phyloP scores from a whole-genome alignment of 116 monocot genomes.

The Phalaenopsis hybrid region DNA sequence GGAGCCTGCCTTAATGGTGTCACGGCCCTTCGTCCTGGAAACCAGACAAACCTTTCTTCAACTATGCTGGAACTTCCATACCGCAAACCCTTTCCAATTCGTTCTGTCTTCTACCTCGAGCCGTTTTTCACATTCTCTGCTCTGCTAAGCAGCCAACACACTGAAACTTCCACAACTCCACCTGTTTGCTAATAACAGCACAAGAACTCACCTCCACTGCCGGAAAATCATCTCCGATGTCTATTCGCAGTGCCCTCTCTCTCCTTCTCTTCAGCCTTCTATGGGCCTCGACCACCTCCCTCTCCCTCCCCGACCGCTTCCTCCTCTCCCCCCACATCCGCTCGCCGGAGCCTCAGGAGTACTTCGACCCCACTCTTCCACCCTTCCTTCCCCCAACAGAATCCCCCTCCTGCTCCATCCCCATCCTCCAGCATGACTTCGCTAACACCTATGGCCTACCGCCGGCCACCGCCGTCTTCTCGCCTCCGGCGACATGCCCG shows the following conservation, averaged over 20 bases:
- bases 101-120: not conserved
- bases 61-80: not conserved
- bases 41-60: not conserved
- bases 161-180: not conserved
- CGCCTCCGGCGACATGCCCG: conserved; percentile 15
- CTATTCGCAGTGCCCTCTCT: not conserved
- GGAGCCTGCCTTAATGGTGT: not conserved
- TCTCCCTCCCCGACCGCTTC: conserved; percentile 9
- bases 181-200: not conserved
- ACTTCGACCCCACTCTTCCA: conserved; percentile 38
- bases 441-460: conserved; percentile 39
- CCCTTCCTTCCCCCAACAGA: conserved; percentile 9
- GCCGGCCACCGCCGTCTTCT: conserved; percentile 21
- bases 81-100: not conserved
- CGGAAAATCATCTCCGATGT: not conserved
- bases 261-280: not conserved
- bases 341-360: conserved; percentile 20
- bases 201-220: not conserved
- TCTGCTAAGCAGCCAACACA: not conserved
- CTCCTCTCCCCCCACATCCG: not conserved
- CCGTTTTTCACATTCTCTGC: not conserved
- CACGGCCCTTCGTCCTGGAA: not conserved
- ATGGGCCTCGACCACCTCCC: not conserved
- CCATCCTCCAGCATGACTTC: conserved; percentile 34
- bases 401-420: conserved; percentile 20